Evolutionary conservation across 345 rosid species (phyloP), one percentile per base, ranked within the genome.

Genomic region (Clarkia xantiana): DNA sequence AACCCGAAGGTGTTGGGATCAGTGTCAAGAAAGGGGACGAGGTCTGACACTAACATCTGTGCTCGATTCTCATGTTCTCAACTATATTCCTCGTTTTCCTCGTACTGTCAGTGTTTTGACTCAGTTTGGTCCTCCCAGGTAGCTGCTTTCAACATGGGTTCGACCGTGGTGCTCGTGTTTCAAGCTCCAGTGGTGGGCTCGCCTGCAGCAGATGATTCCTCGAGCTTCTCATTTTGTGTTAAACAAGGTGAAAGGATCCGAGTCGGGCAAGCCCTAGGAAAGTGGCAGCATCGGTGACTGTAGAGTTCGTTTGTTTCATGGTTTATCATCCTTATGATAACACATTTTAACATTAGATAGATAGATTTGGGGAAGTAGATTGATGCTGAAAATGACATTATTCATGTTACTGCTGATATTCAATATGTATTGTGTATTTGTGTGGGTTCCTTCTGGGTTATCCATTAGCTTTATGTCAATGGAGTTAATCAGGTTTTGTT

Each of bases 131-230:
- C 22, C 16, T 62, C 57, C 45, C 73, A 86, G 96, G 64, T 91
- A 15, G 98, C 73, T 51, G 96, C 69, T 41, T 84, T 91, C 71
- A 81, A 86, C 73, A 74, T 84, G 87, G 96, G 98, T 62, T 91
- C 96, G 1, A 86, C 96, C 0, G 96, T 86, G 9, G 98, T 91
- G 49, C 86, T 91, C 7, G 76, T 91, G 45, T 91, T 91, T 67
- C 85, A 91, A 43, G 98, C 96, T 44, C 93, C 91, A 11, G 63
- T 76, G 4, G 43, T 62, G 47, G 74, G 68, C 54, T 59, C 74
- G 42, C 52, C 53, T 0, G 56, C 74, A 45, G 60, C 56, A 8
- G 58, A 65, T 39, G 56, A 63, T 50, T 67, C 80, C 9, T 70
- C 88, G 10, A 79, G 73, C 44, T 91, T 78, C 68, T 67, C 66